A percentile compares a stretch with the other conserved stretches of the same genome.
These are phyloP conservation scores for Dactylonectria macrodidyma DNA, from an alignment of 2,329 filamentous ascomycete genomes.

Conservation along the genomic window DNA sequence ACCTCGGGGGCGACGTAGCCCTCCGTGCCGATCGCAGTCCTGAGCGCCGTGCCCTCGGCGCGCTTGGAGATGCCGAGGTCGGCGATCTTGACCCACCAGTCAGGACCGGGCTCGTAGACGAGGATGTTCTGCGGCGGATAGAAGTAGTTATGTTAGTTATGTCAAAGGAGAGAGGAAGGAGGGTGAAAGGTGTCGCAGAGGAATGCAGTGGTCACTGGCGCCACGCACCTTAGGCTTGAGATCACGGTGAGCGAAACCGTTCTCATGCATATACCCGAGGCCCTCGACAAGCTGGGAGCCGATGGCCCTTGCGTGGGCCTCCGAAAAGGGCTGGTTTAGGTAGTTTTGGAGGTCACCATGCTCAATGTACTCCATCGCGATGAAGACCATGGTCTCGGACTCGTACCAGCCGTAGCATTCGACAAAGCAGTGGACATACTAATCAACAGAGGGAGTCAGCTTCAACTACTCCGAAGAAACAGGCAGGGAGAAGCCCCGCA, in stretches of 20 bases:
- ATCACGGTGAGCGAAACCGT: conserved; percentile 9
- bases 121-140: conserved; percentile 8
- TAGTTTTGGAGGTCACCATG: conserved; percentile 8
- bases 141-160: background rate
- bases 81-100: conserved; percentile 17
- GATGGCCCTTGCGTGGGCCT: background rate
- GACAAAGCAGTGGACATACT: conserved; percentile 16
- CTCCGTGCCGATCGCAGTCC: conserved; percentile 2
- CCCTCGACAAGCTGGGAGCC: conserved; percentile 7
- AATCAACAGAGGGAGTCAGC: background rate
- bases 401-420: conserved; percentile 12
- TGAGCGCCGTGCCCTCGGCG: background rate
- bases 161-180: background rate
- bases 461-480: background rate
- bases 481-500: background rate
- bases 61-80: conserved; percentile 22
- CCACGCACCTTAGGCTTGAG: conserved; percentile 7
- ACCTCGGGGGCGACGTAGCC: conserved; percentile 13
- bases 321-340: background rate
- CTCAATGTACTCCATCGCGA: conserved; percentile 13
- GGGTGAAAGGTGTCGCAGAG: no score
- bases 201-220: no score
- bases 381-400: background rate
- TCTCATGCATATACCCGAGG: conserved; percentile 1
- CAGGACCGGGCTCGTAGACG: background rate